A percentile compares a stretch with the other conserved stretches of the same genome.
Evolutionary conservation across 352 stramenopile genomes (phyloP).

Genomic region (Phytophthora boehmeriae): DNA sequence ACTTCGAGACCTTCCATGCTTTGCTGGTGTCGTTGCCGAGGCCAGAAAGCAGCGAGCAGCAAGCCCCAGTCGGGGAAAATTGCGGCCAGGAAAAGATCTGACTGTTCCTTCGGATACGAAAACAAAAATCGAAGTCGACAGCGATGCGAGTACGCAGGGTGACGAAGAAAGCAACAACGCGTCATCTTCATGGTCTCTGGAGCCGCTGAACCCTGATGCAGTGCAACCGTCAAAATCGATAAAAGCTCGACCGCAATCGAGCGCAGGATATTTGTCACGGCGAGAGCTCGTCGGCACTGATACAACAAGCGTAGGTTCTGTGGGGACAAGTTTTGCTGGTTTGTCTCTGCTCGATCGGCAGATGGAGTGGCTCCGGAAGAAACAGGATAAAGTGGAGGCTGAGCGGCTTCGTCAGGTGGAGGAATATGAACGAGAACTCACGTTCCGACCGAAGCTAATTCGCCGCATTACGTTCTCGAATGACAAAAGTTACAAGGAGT

Average conservation of each 20-base stretch:
- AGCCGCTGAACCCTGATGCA: conserved; percentile 29
- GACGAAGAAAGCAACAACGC: conserved; percentile 33
- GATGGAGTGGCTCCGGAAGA: conserved; percentile 79
- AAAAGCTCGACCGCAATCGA: conserved; percentile 27
- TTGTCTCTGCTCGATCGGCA: conserved; percentile 85
- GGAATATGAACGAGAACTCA: conserved; percentile 81
- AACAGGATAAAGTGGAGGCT: conserved; percentile 74
- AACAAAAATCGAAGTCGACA: conserved; percentile 18
- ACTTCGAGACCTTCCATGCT: conserved; percentile 66
- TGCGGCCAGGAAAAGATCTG: conserved; percentile 78
- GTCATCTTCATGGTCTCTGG: conserved; percentile 29
- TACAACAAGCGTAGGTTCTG: conserved; percentile 2
- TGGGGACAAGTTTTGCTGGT: conserved; percentile 55
- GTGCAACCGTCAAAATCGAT: conserved; percentile 9
- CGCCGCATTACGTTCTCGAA: conserved; percentile 60
- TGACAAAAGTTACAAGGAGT: conserved; percentile 45
- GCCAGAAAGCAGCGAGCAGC: conserved; percentile 20
- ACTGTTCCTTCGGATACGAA: conserved; percentile 68
- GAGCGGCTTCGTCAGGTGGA: conserved; percentile 68
- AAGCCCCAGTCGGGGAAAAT: conserved; percentile 75
- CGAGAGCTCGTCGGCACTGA: conserved; percentile 13
- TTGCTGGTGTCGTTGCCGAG: conserved; percentile 23
- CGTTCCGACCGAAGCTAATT: conserved; percentile 84
- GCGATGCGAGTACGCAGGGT: conserved; percentile 19
- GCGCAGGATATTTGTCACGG: conserved; percentile 22